These are phyloP conservation scores for Celoporthe dispersa DNA, from an alignment of 2,329 filamentous ascomycete genomes.

Conservation along the genomic window DNA sequence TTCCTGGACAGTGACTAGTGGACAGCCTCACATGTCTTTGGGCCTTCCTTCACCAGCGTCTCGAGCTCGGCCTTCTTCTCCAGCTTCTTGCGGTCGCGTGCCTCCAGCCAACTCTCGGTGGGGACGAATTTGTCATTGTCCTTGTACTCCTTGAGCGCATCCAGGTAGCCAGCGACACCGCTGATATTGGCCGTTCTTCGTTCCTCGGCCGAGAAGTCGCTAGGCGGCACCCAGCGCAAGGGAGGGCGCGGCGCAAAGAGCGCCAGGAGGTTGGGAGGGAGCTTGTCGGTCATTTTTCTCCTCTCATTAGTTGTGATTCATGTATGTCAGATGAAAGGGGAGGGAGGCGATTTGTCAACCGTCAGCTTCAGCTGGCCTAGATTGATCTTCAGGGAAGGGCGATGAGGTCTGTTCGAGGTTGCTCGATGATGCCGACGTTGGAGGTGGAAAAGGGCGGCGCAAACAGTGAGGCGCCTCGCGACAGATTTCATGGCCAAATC, in stretches of 20 bases:
- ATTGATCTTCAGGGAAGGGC: not conserved
- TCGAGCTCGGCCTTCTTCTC: conserved; percentile 77
- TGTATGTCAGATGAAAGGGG: not conserved
- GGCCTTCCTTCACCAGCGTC: conserved; percentile 65
- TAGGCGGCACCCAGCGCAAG: conserved; percentile 83
- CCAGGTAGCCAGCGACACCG: conserved; percentile 76
- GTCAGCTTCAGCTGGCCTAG: not conserved
- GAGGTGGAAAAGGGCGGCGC: conserved; percentile 1
- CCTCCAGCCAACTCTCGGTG: conserved; percentile 92
- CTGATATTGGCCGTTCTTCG: conserved; percentile 74
- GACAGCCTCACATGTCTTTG: conserved; percentile 61
- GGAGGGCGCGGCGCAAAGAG: conserved; percentile 95
- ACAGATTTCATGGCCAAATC: conserved; percentile 17
- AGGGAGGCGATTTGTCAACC: not conserved
- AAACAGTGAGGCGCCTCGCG: conserved; percentile 18
- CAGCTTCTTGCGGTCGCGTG: conserved; percentile 78
- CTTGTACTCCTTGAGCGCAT: conserved; percentile 76
- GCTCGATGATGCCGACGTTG: not conserved
- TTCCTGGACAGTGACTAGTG: not conserved
- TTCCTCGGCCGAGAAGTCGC: conserved; percentile 82
- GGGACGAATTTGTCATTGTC: conserved; percentile 76
- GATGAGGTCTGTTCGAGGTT: not conserved
- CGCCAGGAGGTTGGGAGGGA: conserved; percentile 88
- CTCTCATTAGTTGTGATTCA: conserved; percentile 64
- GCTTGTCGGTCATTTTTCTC: conserved; percentile 89